These are phyloP conservation scores for Alternaria sp. DNA, from an alignment of 2,329 filamentous ascomycete species.

Conservation along the genomic window DNA sequence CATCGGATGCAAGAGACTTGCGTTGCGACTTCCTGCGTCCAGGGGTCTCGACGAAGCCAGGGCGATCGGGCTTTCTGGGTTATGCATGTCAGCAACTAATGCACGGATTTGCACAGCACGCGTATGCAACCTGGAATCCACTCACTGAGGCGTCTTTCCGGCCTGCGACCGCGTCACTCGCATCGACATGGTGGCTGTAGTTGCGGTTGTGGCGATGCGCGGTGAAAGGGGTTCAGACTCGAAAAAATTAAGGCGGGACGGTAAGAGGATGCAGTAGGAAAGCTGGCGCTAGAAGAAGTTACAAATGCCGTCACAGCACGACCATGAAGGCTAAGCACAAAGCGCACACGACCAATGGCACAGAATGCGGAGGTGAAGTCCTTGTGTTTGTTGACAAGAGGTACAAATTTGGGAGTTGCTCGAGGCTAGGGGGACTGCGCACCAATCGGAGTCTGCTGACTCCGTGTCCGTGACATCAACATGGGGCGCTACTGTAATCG, in stretches of 20 bases:
- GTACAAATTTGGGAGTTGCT: slow-evolving; percentile 22
- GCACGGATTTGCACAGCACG: neutral
- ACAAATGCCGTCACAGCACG: slow-evolving; percentile 17
- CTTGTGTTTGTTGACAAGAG: slow-evolving; percentile 35
- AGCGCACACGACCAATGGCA: slow-evolving; percentile 18
- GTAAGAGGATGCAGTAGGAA: neutral
- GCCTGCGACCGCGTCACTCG: slow-evolving; percentile 59
- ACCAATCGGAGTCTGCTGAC: slow-evolving; percentile 11
- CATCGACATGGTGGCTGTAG: slow-evolving; percentile 44
- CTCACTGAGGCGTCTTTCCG: slow-evolving; percentile 60
- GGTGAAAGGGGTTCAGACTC: slow-evolving; percentile 20
- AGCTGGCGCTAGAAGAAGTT: slow-evolving; percentile 4
- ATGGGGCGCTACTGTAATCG: neutral
- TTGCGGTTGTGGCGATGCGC: slow-evolving; percentile 23
- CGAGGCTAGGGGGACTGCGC: slow-evolving; percentile 1
- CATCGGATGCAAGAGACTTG: slow-evolving; percentile 49
- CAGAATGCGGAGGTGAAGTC: slow-evolving; percentile 4
- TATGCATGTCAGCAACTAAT: slow-evolving; percentile 32
- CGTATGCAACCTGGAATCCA: neutral
- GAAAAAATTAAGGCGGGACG: slow-evolving; percentile 1
- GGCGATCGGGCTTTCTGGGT: slow-evolving; percentile 52
- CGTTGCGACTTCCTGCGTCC: slow-evolving; percentile 54
- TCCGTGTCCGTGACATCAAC: slow-evolving; percentile 4
- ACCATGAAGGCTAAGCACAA: slow-evolving; percentile 14
- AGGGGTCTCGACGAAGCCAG: slow-evolving; percentile 61